Evolutionary conservation across 495 filamentous ascomycete genomes (phyloP).

Genomic region (Baudoinia panamericana): DNA sequence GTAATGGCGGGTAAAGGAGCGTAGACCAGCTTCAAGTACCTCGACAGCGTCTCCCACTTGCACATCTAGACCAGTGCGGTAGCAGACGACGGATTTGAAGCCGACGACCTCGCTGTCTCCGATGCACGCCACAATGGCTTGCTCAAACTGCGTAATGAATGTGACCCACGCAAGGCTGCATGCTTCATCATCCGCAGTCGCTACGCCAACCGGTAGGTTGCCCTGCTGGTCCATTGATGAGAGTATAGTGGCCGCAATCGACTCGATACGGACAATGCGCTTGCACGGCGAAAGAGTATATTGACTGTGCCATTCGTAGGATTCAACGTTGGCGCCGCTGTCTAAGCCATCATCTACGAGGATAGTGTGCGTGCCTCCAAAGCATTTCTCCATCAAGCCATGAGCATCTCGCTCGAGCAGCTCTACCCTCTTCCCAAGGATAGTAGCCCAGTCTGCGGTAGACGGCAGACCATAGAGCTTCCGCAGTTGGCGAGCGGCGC

Average conservation of each 20-base stretch:
- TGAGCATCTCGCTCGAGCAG: conserved; percentile 39
- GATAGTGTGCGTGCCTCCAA: conserved; percentile 61
- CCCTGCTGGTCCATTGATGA: conserved; percentile 33
- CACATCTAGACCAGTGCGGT: conserved; percentile 61
- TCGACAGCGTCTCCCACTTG: conserved; percentile 12
- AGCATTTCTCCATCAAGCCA: conserved; percentile 48
- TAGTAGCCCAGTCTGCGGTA: conserved; percentile 49
- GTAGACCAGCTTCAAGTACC: conserved; percentile 12
- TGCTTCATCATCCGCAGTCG: conserved; percentile 21
- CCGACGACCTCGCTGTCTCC: conserved; percentile 57
- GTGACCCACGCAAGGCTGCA: conserved; percentile 24
- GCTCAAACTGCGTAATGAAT: conserved; percentile 36
- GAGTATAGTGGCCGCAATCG: conserved; percentile 49
- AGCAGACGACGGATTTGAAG: conserved; percentile 80
- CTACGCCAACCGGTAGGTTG: conserved; percentile 18
- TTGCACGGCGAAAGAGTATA: conserved; percentile 50
- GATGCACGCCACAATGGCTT: conserved; percentile 40
- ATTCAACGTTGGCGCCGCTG: conserved; percentile 40
- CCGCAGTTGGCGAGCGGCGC: conserved; percentile 57
- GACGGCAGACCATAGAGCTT: conserved; percentile 49
- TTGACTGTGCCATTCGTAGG: conserved; percentile 57
- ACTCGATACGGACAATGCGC: conserved; percentile 74
- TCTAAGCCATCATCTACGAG: conserved; percentile 69
- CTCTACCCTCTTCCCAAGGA: conserved; percentile 35
- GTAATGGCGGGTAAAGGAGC: conserved; percentile 20